phyloP scores from a whole-genome alignment of 75 land plant genomes.

The Azolla pinnata region DNA sequence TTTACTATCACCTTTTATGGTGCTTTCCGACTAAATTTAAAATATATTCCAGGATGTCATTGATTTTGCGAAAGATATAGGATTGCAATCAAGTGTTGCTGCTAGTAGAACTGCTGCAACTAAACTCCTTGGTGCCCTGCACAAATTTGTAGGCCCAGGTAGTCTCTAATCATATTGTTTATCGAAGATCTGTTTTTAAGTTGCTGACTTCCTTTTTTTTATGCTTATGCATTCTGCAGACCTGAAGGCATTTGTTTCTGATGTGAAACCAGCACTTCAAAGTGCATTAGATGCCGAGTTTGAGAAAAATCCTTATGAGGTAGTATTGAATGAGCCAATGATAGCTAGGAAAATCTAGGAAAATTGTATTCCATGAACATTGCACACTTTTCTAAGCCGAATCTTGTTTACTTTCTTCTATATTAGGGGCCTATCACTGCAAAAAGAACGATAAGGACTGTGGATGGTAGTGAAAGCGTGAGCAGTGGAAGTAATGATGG shows the following conservation, averaged over 20 bases:
- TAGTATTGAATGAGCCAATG: slow-evolving; percentile 7
- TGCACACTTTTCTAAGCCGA: too few species aligned
- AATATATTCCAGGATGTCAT: slow-evolving; percentile 93
- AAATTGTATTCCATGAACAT: too few species aligned
- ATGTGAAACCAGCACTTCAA: slow-evolving; percentile 93
- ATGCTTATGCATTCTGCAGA: slow-evolving; percentile 33
- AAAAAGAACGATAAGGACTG: slow-evolving; percentile 53
- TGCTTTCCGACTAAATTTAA: too few species aligned
- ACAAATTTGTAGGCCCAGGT: slow-evolving; percentile 97
- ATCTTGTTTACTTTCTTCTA: neutral
- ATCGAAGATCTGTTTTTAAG: neutral
- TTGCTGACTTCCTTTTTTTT: neutral
- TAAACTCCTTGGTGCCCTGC: slow-evolving; percentile 76
- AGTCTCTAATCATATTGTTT: neutral
- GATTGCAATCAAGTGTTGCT: slow-evolving; percentile 88
- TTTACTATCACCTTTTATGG: too few species aligned
- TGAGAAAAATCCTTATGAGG: slow-evolving; percentile 98
- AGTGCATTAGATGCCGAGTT: slow-evolving; percentile 87
- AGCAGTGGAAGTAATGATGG: slow-evolving; percentile 58
- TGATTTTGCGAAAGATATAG: slow-evolving; percentile 91
- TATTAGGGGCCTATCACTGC: slow-evolving; percentile 69
- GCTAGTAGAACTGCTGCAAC: slow-evolving; percentile 86
- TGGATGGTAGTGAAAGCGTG: slow-evolving; percentile 38
- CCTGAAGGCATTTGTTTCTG: slow-evolving; percentile 70
- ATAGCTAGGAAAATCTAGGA: neutral